Base-by-base conservation (phyloP, 164 flowering plant species). In the Brasenia schreberi region DNA sequence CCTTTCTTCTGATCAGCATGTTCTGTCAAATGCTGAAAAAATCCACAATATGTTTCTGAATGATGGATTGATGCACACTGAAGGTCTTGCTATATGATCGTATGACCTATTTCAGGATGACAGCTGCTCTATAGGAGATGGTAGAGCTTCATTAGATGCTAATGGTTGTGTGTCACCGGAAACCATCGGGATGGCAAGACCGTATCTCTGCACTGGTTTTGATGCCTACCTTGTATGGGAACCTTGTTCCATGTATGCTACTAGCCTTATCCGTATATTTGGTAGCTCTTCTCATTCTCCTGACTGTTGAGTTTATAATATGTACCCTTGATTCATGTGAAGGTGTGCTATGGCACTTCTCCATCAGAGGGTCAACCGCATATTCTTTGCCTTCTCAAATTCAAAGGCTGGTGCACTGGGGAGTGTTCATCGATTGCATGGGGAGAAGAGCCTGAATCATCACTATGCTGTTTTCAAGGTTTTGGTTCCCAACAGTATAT, bases 301-400 rank as follows among this genome's bases (percentile, higher is more conserved):
- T 60, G 63, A 60, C n/a, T 60, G 62, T 16, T n/a, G 11, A 7
- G 17, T 60, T 60, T 60, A 3, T 45, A 45, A 45, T 60, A 60
- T 5, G 63, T n/a, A 9, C 11, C 14, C n/a, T 49, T 6, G 16
- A 52, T 19, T 53, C 3, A 18, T 49, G 23, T 71, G 45, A 69
- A 91, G 98, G 98, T 90, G 97, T 78, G 91, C 98, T 17, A 93
- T 93, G 98, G 96, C 97, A 3, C 87, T 93, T 66, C 90, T 93
- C 39, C 98, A 93, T 82, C 96, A 93, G 77, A 77, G 97, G 74
- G 73, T 93, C 4, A 77, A 83, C 63, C 90, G 97, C 5, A 81
- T 93, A 73, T 93, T 93, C 72, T 90, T 78, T 77, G 89, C 94
- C 43, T 88, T 87, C 65, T 89, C 94, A 53, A 93, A 93, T 68